Percentiles rank a stretch among this genome's conserved stretches.
These are phyloP conservation scores for Penicillium palitans DNA, from an alignment of 2,329 filamentous ascomycete genomes.

Conservation along the genomic window DNA sequence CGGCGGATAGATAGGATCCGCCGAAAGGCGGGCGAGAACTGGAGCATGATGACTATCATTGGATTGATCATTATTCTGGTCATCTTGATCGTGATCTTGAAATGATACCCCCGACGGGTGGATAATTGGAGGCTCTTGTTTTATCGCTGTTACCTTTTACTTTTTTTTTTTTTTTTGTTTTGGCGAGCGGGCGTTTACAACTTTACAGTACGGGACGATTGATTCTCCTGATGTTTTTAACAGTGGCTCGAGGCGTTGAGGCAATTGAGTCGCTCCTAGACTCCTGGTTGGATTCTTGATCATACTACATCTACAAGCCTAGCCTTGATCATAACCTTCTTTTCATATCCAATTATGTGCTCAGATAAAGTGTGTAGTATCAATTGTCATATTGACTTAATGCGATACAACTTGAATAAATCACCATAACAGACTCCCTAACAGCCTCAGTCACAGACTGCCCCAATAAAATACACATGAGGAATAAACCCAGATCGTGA, in stretches of 20 bases:
- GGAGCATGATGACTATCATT: slow-evolving; percentile 81
- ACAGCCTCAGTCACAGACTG: neutral
- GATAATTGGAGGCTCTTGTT: neutral
- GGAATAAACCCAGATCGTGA: neutral
- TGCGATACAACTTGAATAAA: neutral
- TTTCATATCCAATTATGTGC: neutral
- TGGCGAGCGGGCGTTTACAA: slow-evolving; percentile 25
- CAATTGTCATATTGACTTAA: slow-evolving; percentile 2
- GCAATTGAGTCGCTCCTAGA: neutral
- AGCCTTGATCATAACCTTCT: neutral
- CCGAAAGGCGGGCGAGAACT: slow-evolving; percentile 76
- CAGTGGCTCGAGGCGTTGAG: slow-evolving; percentile 4
- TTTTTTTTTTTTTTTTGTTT: slow-evolving; percentile 3
- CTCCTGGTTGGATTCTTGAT: neutral
- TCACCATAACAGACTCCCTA: neutral
- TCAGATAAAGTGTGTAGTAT: neutral
- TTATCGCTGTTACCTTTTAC: neutral
- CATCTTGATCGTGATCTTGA: slow-evolving; percentile 77
- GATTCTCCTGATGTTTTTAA: slow-evolving; percentile 1
- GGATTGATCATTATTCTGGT: slow-evolving; percentile 79
- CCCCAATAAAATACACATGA: neutral
- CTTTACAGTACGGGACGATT: neutral
- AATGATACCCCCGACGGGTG: slow-evolving; percentile 49
- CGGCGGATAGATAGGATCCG: slow-evolving; percentile 70
- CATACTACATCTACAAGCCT: slow-evolving; percentile 2